Percentiles rank a stretch among this genome's conserved stretches.
phyloP scores from a whole-genome alignment of 1,284 basidiomycete genomes.

The Termitomyces sp. region DNA sequence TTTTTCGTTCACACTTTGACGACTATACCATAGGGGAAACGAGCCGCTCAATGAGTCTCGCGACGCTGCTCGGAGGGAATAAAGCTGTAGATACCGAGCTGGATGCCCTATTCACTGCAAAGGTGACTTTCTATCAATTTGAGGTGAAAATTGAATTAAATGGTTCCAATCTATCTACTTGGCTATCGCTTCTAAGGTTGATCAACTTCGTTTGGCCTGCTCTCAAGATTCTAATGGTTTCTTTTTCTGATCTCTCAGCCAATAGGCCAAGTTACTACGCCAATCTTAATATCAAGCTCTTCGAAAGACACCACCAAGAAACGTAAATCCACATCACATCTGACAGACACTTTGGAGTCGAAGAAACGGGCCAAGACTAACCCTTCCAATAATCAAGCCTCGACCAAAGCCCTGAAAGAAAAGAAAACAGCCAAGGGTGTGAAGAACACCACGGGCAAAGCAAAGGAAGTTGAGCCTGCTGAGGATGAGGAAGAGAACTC shows the following conservation, averaged over 20 bases:
- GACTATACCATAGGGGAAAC: neutral
- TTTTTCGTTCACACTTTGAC: neutral
- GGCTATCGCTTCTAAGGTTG: conserved; percentile 10
- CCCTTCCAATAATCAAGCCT: neutral
- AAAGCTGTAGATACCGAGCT: conserved; percentile 33
- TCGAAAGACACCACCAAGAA: conserved; percentile 23
- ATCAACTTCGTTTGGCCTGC: neutral
- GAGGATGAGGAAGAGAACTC: conserved; percentile 29
- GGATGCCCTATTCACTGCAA: conserved; percentile 36
- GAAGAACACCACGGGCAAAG: conserved; percentile 14
- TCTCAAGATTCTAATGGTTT: neutral
- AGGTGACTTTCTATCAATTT: conserved; percentile 19
- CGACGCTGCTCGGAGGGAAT: conserved; percentile 20
- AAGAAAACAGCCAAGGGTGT: conserved; percentile 6
- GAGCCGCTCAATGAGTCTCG: conserved; percentile 23
- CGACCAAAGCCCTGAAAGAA: neutral
- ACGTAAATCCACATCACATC: conserved; percentile 25
- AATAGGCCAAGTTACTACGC: conserved; percentile 9
- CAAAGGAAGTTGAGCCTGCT: conserved; percentile 16
- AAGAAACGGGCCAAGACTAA: conserved; percentile 19
- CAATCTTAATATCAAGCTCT: conserved; percentile 18
- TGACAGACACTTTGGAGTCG: conserved; percentile 9
- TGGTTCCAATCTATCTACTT: conserved; percentile 4
- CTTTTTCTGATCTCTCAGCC: neutral
- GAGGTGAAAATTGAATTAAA: neutral